Base-by-base conservation (phyloP, 257 asterid species). In the Solanum tarijense region DNA sequence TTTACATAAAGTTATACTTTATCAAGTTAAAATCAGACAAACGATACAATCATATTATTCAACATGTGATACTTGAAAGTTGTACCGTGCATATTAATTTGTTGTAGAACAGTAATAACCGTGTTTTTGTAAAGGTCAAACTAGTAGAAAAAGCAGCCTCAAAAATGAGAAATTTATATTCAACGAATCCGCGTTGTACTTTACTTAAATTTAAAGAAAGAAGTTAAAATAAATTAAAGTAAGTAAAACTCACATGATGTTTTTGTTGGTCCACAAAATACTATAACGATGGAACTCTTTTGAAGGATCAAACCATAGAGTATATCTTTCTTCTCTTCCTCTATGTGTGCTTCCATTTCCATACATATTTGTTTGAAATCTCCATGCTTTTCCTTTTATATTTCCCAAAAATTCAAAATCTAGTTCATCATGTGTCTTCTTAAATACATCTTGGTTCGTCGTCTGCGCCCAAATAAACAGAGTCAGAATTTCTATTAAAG, bases 381-480 rank as follows among this genome's bases (percentile, higher is more conserved):
- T 90, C 99, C 99, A 97, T 35, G 95, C 92, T 88, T 97, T 95
- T 46, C 99, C 98, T 79, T 84, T 91, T 46, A 97, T 90, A 36
- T 97, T 97, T 9, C 99, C 99, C 91, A 96, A 86, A 88, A 97
- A 97, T 88, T 97, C 99, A 85, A 97, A 95, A 82, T 97, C 99
- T 83, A 97, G 41, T 89, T 97, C 99, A 84, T 97, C 99, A 74
- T 97, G 99, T 1, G 92, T 91, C 68, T 93, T 94, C 20, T 87
- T 55, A 48, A 94, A 97, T 73, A 97, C 72, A 34, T 97, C 98
- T 36, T 92, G 94, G 4, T 97, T 97, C 10, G 99, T 95, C 23
- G 96, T 94, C 98, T 97, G 92, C 62, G 0, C 4, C 7, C n/a
- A 20, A 65, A 65, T 2, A 52, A 52, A 3, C 12, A 23, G 0